Conservation (phyloP, 179 eudicot species). For the Beta lomatogona region DNA sequence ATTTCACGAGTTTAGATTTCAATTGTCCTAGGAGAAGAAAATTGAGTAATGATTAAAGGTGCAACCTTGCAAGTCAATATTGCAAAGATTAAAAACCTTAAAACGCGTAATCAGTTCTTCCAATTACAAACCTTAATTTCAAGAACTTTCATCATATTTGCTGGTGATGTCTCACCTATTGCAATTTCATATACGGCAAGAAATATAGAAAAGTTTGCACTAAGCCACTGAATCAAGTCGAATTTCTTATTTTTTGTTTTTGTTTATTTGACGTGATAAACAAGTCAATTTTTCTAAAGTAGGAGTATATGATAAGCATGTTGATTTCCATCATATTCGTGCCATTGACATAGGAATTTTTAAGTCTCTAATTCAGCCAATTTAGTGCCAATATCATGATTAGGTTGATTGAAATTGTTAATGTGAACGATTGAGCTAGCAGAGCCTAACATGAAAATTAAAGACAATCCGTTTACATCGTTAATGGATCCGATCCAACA, state of each 20-base stretch:
- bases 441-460: not conserved
- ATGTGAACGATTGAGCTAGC: not conserved
- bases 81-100: slow-evolving; percentile 1
- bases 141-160: not conserved
- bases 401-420: not conserved
- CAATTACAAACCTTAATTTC: not conserved
- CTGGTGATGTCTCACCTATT: slow-evolving; percentile 4
- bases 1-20: too few species aligned
- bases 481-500: too few species aligned
- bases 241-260: not conserved
- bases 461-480: too few species aligned
- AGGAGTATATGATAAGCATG: not conserved
- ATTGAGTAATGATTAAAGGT: slow-evolving; percentile 16
- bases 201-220: slow-evolving; percentile 9
- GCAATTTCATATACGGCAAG: slow-evolving; percentile 19
- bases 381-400: not conserved
- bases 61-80: slow-evolving; percentile 15
- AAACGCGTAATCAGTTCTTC: slow-evolving; percentile 16
- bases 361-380: not conserved
- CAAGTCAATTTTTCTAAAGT: not conserved
- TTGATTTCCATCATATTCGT: not conserved
- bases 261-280: not conserved
- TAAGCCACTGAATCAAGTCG: not conserved
- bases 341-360: not conserved
- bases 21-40: too few species aligned